These are phyloP conservation scores for Endocarpon pusillum DNA, from an alignment of 495 filamentous ascomycete genomes.

Conservation along the genomic window DNA sequence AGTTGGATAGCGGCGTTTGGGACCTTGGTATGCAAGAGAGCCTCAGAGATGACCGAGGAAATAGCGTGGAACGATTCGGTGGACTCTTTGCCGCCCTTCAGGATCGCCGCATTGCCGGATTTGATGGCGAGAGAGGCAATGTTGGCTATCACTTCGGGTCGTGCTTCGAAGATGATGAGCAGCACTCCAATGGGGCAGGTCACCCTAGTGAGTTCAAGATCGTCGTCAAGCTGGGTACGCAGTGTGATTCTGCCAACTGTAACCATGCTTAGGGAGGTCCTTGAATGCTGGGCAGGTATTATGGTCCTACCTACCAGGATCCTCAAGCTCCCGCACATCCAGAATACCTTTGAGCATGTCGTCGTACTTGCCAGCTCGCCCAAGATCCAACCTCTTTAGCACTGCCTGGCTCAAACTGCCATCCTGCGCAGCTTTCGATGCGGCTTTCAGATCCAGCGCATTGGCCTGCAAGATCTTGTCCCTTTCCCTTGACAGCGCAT, in stretches of 20 bases:
- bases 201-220: constrained; percentile 64
- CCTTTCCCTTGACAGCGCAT: constrained; percentile 46
- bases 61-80: constrained; percentile 85
- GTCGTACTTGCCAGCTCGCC: constrained; percentile 77
- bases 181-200: constrained; percentile 91
- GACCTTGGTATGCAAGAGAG: constrained; percentile 58
- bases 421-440: constrained; percentile 49
- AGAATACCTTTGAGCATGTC: constrained; percentile 95
- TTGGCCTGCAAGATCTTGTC: constrained; percentile 74
- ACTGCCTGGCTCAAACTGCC: constrained; percentile 70
- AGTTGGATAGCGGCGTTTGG: constrained; percentile 81
- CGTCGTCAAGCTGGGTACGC: constrained; percentile 77
- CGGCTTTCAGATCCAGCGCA: constrained; percentile 56
- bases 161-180: constrained; percentile 93
- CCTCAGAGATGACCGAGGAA: constrained; percentile 63
- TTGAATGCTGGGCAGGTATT: not conserved
- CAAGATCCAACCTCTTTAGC: constrained; percentile 77
- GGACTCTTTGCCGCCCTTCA: constrained; percentile 96
- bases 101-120: constrained; percentile 89
- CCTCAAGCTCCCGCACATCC: constrained; percentile 69
- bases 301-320: constrained; percentile 50
- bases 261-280: constrained; percentile 5
- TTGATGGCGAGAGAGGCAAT: constrained; percentile 95
- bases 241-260: constrained; percentile 72
- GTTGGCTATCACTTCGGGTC: constrained; percentile 96